Base-by-base conservation (phyloP, 1,284 basidiomycete species). In the Hemileccinum hortonii region DNA sequence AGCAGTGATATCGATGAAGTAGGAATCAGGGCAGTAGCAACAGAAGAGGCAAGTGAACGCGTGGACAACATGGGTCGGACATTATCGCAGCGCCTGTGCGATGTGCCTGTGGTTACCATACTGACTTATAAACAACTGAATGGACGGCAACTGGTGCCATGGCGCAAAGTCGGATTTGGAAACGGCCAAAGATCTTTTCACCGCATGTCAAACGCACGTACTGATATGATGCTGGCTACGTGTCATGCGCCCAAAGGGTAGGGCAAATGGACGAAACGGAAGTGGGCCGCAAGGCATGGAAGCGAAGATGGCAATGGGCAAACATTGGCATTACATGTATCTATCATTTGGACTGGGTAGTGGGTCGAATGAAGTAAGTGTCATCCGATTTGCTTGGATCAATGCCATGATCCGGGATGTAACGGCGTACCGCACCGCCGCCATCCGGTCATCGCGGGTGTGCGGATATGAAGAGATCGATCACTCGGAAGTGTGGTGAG, bases 381-480 rank as follows among this genome's bases (percentile, higher is more conserved):
- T 44, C 32, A 24, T 55, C 47, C 52, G 53, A 47, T 39, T 47
- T 49, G 55, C 40, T 19, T 49, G 36, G 39, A 24, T 41, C 43
- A 21, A 24, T 41, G 39, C 39, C 53, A 67, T 69, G 65, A 67
- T 69, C 67, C 67, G 65, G 62, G 49, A 63, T 47, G 56, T 55
- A 54, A 59, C 59, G 59, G 65, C 44, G 45, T 43, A 55, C 52
- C 41, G 60, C 56, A 61, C 52, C 45, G 51, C 46, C 22, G 49
- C 42, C 50, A 60, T 54, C 64, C 66, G 67, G 60, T 43, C 53
- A 61, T 59, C 49, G 65, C 64, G 65, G 66, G 44, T 44, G 38
- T 62, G 57, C 66, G 69, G 67, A 69, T 46, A 68, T 67, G 68
- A 70, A 64, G 16, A 24, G 48, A 55, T 49, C 50, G 57, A 60